Evolutionary conservation across 2,329 filamentous ascomycete genomes (phyloP), one percentile per base, ranked within the genome.

Genomic region (Aspergillus terreus): DNA sequence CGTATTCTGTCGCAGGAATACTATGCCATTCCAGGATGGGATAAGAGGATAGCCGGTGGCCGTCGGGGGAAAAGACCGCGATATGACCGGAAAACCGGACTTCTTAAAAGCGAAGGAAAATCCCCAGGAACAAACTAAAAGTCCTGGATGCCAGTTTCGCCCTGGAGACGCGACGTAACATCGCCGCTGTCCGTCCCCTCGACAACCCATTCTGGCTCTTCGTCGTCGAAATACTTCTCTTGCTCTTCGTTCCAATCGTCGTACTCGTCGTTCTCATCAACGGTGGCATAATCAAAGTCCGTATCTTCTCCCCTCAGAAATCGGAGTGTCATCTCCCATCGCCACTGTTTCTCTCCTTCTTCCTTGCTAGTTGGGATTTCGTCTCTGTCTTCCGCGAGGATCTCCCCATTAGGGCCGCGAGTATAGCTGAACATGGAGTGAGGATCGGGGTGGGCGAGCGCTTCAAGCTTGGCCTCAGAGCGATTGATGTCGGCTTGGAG

Each of bases 201-300:
- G 36, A 76, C 74, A 27, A 80, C 75, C 81, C 86, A 90, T 44
- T 78, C 78, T 0, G 87, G 86, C 60, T 88, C 85, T 74, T 95
- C 87, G 5, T 84, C 83, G 19, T 91, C 88, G 64, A 95, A 92
- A 76, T 88, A 95, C 17, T 78, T 79, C 35, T 95, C 89, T 68
- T 92, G 80, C 58, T 81, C 78, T 74, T 82, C 76, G 64, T 78
- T 69, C 76, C 71, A 66, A 69, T 85, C 82, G 66, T 95, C 90
- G 50, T 84, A 85, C 17, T 85, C 84, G 27, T 90, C 85, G 62
- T 87, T 84, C 33, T 75, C 74, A 64, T 96, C 91, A 4, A 95
- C 85, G 2, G 58, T 62, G 1, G 62, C 68, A 65, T 95, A 96
- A 55, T 92, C 86, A 61, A 95, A 92, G 44, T 95, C 90, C 1